A percentile compares a stretch with the other conserved stretches of the same genome.
phyloP scores from a whole-genome alignment of 306 rosid species.

The Pyrus bretschneideri region DNA sequence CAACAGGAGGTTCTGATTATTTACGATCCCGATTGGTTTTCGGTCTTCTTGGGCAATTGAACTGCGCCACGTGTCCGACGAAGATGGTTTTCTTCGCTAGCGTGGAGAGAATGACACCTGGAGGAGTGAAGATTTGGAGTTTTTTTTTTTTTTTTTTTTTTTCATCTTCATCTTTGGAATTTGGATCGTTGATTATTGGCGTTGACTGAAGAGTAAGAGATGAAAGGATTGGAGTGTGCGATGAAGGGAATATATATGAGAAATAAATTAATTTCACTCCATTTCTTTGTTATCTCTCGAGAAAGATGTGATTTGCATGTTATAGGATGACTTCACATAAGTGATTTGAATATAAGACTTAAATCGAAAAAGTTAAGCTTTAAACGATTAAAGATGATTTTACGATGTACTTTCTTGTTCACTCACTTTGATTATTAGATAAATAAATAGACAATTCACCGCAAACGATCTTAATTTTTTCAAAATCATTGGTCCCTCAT shows the following conservation, averaged over 20 bases:
- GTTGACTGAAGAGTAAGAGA: background rate
- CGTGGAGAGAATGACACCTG: background rate
- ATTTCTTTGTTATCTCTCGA: background rate
- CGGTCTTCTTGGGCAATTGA: background rate
- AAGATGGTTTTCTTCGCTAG: background rate
- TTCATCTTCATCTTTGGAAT: background rate
- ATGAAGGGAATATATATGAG: background rate
- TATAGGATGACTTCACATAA: no score
- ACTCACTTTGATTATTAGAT: no score
- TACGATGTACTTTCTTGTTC: no score
- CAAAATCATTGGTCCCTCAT: no score
- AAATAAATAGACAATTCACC: no score
- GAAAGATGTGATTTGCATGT: background rate
- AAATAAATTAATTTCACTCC: background rate
- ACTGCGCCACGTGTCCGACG: background rate
- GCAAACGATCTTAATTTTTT: no score
- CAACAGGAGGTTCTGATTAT: conserved; percentile 17
- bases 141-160: background rate
- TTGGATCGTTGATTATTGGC: background rate
- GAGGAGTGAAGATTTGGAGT: background rate
- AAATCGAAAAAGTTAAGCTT: no score
- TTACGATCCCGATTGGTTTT: background rate
- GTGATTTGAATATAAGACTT: no score
- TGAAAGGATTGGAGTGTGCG: background rate
- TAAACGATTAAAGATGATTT: no score